Base-by-base conservation (phyloP, 1,139 yeast species). In the Kodamaea anthophila region DNA sequence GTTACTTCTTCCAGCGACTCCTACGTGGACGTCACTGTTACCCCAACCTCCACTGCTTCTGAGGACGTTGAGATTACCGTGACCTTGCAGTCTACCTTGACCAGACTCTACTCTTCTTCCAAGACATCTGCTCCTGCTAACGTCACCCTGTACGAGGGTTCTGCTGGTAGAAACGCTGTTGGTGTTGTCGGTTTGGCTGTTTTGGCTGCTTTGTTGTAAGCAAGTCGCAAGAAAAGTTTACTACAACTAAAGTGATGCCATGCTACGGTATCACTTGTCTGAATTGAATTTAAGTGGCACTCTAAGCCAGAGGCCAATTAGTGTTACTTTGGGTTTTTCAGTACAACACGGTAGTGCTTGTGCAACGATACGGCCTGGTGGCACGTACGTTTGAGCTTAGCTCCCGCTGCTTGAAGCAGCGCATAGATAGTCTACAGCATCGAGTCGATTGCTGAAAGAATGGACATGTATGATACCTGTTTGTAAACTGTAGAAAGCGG, bases 161-260 rank as follows among this genome's bases (percentile, higher is more conserved):
- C 40, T 39, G 65, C 46, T 26, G 42, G 43, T 39, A 46, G 49
- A 37, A 45, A 45, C 35, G 52, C 49, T 34, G 51, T 48, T 28
- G 71, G 70, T 38, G 53, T 54, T 31, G 70, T 57, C 37, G 70
- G 70, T 49, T 33, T 61, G 35, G 72, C 63, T 38, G 71, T 66
- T 51, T 40, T 64, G 32, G 70, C 64, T 40, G 70, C 65, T 40
- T 59, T 65, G 49, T 51, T 64, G 46, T 65, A 60, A 55, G 34
- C 5, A 6, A 11, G 23, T 9, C 6, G 9, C 18, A 16, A 16
- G 9, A 16, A n/a, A n/a, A n/a, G n/a, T n/a, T n/a, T n/a, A n/a
- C n/a, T n/a, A n/a, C n/a, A n/a, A n/a, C n/a, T n/a, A n/a, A n/a
- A n/a, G n/a, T n/a, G n/a, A n/a, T n/a, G n/a, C n/a, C n/a, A n/a